Conservation (phyloP, 2,329 filamentous ascomycete genomes). For the Mycosphaerella sp. region DNA sequence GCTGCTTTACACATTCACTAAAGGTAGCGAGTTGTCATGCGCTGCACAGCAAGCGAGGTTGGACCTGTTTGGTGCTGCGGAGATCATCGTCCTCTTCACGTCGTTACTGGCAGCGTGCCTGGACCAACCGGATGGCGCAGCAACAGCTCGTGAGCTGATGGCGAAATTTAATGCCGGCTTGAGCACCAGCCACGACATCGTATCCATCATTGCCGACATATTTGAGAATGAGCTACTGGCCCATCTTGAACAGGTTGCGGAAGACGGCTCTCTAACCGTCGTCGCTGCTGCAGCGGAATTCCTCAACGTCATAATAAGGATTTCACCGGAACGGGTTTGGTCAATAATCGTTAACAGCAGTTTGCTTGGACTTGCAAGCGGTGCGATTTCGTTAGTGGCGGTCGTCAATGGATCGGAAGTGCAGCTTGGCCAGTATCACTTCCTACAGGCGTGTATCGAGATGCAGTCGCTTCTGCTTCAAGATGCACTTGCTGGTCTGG, state of each 20-base stretch:
- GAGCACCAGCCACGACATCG: conserved; percentile 61
- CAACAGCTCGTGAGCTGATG: conserved; percentile 42
- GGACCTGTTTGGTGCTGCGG: conserved; percentile 58
- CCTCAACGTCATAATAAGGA: conserved; percentile 61
- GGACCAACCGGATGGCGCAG: conserved; percentile 26
- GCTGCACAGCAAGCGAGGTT: conserved; percentile 31
- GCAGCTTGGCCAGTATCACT: conserved; percentile 66
- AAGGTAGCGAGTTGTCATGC: conserved; percentile 38
- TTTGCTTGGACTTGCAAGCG: conserved; percentile 69
- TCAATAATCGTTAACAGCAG: conserved; percentile 78
- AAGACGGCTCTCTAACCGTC: conserved; percentile 59
- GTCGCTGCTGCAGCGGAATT: conserved; percentile 75
- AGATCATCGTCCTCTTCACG: conserved; percentile 68
- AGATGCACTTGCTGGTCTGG: conserved; percentile 64
- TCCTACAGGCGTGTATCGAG: conserved; percentile 66
- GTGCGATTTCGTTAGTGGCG: conserved; percentile 67
- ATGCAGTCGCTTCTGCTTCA: conserved; percentile 71
- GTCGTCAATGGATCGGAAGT: conserved; percentile 81
- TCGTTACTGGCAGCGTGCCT: conserved; percentile 53
- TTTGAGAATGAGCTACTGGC: conserved; percentile 62
- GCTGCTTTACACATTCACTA: conserved; percentile 61
- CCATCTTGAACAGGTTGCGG: conserved; percentile 49
- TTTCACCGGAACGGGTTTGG: conserved; percentile 83
- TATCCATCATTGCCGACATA: conserved; percentile 75
- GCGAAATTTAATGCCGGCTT: conserved; percentile 47